These are phyloP conservation scores for Moringa oleifera DNA, from an alignment of 345 rosid species.

Conservation along the genomic window DNA sequence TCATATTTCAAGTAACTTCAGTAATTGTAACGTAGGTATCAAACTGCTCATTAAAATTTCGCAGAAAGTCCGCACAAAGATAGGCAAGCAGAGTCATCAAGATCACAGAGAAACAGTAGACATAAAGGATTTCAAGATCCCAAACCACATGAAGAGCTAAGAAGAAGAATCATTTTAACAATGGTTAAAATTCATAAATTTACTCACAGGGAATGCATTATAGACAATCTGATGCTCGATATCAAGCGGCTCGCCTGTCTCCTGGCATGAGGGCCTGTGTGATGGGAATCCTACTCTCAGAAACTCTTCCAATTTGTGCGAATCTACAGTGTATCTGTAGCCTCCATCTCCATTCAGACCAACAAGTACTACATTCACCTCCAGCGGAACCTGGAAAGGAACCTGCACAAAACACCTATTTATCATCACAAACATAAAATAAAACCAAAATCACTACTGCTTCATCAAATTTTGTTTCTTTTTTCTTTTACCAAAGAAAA, in stretches of 20 bases:
- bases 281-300: conserved; percentile 65
- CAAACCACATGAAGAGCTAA: background rate
- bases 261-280: conserved; percentile 79
- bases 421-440: background rate
- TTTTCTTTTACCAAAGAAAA: background rate
- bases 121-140: too few relatives aligned
- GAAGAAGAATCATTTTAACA: too few relatives aligned
- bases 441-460: background rate
- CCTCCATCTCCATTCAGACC: conserved; percentile 94
- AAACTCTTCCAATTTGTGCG: conserved; percentile 79
- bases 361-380: conserved; percentile 81
- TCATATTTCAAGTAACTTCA: background rate
- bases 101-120: background rate
- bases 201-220: conserved; percentile 71
- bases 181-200: background rate
- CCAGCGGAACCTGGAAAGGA: conserved; percentile 95
- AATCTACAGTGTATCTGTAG: conserved; percentile 59
- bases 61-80: too few relatives aligned
- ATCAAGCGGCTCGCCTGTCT: conserved; percentile 90
- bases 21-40: background rate
- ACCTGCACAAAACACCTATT: conserved; percentile 41
- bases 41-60: background rate
- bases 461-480: background rate
- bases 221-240: conserved; percentile 85
- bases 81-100: background rate